Evolutionary conservation across 768 basidiomycete species (phyloP).

Genomic region (Phanerochaete sordida): DNA sequence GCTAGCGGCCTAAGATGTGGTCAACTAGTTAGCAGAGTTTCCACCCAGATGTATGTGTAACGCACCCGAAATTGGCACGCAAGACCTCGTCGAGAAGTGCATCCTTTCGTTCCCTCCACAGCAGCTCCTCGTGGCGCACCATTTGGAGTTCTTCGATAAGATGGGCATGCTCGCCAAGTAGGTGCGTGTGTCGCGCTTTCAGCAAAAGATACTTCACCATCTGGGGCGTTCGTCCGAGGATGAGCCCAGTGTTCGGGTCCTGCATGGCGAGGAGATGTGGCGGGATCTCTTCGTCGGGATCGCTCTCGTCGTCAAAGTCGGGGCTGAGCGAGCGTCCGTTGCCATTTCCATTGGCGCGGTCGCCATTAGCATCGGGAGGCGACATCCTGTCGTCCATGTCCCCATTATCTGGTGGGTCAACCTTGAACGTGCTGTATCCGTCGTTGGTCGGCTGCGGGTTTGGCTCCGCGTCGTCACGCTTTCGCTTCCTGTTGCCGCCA

Average conservation of each 20-base stretch:
- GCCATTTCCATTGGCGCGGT: not conserved
- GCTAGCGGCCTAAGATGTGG: not conserved
- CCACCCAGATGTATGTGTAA: conserved; percentile 6
- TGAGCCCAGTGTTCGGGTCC: conserved; percentile 57
- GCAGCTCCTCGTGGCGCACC: conserved; percentile 47
- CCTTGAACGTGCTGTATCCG: conserved; percentile 54
- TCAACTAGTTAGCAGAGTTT: not conserved
- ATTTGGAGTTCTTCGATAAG: conserved; percentile 63
- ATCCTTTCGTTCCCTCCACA: conserved; percentile 59
- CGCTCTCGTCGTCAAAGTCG: conserved; percentile 23
- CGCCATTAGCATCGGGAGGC: conserved; percentile 26
- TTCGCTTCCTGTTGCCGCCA: conserved; percentile 69
- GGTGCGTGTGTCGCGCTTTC: conserved; percentile 78
- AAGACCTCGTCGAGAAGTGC: conserved; percentile 52
- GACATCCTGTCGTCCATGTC: conserved; percentile 34
- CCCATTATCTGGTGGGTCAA: conserved; percentile 42
- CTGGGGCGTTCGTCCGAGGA: conserved; percentile 63
- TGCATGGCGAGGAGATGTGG: conserved; percentile 46
- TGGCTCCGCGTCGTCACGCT: conserved; percentile 35
- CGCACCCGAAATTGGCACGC: conserved; percentile 48
- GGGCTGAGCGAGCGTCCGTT: conserved; percentile 23
- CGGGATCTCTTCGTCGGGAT: conserved; percentile 47
- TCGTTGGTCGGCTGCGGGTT: conserved; percentile 8
- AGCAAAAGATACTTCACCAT: conserved; percentile 70
- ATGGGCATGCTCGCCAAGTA: conserved; percentile 61